phyloP scores from a whole-genome alignment of 148 eudicot species.

The Rhododendron mucronatum region DNA sequence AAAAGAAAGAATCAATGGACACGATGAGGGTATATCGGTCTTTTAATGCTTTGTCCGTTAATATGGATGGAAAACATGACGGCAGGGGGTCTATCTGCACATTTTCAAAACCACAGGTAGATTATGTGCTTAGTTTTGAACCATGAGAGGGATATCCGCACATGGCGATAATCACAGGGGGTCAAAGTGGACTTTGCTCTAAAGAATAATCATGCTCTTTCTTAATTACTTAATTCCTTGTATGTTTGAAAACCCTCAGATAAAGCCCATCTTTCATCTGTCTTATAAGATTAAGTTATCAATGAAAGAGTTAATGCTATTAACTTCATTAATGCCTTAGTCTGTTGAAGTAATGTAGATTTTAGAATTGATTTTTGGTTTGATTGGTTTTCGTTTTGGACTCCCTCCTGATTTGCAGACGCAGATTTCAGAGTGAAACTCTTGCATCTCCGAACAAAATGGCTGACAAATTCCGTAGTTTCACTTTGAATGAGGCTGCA shows the following conservation, averaged over 20 bases:
- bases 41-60: no score
- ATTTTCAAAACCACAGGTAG: no score
- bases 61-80: no score
- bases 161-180: no score
- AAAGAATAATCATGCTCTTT: background rate
- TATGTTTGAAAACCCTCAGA: background rate
- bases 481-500: background rate
- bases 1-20: no score
- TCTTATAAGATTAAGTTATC: background rate
- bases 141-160: no score
- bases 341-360: no score
- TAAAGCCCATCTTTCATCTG: background rate
- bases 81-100: background rate
- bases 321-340: background rate
- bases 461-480: background rate
- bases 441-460: background rate
- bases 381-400: background rate
- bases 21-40: no score
- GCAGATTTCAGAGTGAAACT: constrained; percentile 3
- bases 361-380: background rate
- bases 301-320: background rate
- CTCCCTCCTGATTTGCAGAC: background rate
- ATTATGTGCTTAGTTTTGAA: no score
- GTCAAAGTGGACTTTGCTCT: no score
- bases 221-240: background rate